These are phyloP conservation scores for Magnaporthiopsis rhizophila DNA, from an alignment of 2,329 filamentous ascomycete genomes.

Conservation along the genomic window DNA sequence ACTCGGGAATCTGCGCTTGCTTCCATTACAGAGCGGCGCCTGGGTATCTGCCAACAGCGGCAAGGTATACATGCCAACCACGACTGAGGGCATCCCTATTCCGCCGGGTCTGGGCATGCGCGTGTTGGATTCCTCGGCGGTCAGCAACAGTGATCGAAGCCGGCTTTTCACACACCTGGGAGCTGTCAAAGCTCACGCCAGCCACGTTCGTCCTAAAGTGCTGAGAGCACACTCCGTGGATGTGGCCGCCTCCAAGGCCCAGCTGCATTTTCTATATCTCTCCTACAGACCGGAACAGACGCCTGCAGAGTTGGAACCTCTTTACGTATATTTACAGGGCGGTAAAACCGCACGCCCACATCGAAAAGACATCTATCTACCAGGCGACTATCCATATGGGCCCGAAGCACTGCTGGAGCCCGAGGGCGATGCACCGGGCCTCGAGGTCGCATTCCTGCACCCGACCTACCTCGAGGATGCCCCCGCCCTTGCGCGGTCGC, in stretches of 20 bases:
- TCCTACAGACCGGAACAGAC: constrained; percentile 5
- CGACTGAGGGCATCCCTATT: constrained; percentile 8
- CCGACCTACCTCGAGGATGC: constrained; percentile 11
- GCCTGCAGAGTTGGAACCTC: neutral
- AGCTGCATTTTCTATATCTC: constrained; percentile 16
- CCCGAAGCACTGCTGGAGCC: constrained; percentile 13
- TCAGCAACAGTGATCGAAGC: constrained; percentile 7
- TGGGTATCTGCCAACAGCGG: constrained; percentile 10
- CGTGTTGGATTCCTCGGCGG: constrained; percentile 8
- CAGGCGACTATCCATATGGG: constrained; percentile 12
- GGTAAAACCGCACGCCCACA: neutral
- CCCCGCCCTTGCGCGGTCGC: neutral
- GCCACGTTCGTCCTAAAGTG: neutral
- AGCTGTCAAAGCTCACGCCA: neutral
- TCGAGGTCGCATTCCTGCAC: constrained; percentile 10
- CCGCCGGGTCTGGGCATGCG: constrained; percentile 12
- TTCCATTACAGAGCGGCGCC: constrained; percentile 13
- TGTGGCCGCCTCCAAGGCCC: constrained; percentile 8
- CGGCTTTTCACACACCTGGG: constrained; percentile 9
- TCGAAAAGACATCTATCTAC: constrained; percentile 10
- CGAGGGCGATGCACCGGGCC: constrained; percentile 11
- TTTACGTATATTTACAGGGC: neutral
- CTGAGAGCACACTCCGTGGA: neutral
- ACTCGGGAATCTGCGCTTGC: constrained; percentile 5
- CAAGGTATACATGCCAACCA: constrained; percentile 12